Percentiles rank a stretch among this genome's conserved stretches.
Conservation (phyloP, 2,329 filamentous ascomycete genomes). For the Aspergillus oerlinghausenensis region DNA sequence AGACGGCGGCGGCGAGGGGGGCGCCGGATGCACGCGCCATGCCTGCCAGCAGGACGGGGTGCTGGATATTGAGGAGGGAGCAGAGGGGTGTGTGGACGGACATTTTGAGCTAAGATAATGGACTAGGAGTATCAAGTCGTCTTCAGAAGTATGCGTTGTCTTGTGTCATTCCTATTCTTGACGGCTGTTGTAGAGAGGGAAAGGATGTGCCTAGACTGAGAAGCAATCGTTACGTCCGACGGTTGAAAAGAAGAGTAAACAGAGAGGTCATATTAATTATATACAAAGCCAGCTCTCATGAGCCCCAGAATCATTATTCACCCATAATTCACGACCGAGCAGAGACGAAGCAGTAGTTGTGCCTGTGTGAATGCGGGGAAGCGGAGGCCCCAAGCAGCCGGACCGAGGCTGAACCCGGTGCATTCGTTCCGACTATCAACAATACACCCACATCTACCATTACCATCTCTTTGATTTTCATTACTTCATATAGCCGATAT, state of each 20-base stretch:
- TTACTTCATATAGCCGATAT: not conserved
- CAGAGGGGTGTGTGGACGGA: constrained; percentile 73
- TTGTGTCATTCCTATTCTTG: not conserved
- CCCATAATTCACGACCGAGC: not conserved
- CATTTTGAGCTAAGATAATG: constrained; percentile 19
- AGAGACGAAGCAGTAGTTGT: not conserved
- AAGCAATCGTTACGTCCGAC: not conserved
- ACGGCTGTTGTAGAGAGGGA: not conserved
- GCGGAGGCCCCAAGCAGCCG: constrained; percentile 1
- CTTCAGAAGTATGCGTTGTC: not conserved
- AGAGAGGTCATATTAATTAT: not conserved
- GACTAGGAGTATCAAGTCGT: not conserved
- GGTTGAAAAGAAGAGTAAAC: not conserved
- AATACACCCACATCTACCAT: too few species aligned
- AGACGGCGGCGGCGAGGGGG: constrained; percentile 76
- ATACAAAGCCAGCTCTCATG: not conserved
- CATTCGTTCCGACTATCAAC: not conserved
- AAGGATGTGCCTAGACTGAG: not conserved
- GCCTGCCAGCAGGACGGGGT: constrained; percentile 87
- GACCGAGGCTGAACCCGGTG: not conserved
- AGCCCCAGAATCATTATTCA: not conserved
- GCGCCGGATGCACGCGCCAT: constrained; percentile 86
- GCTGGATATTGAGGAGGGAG: constrained; percentile 72
- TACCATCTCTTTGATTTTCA: too few species aligned
- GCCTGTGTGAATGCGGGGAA: constrained; percentile 9